Conservation (phyloP, 2,329 filamentous ascomycete species). For the Tolypocladium ophioglossoides region DNA sequence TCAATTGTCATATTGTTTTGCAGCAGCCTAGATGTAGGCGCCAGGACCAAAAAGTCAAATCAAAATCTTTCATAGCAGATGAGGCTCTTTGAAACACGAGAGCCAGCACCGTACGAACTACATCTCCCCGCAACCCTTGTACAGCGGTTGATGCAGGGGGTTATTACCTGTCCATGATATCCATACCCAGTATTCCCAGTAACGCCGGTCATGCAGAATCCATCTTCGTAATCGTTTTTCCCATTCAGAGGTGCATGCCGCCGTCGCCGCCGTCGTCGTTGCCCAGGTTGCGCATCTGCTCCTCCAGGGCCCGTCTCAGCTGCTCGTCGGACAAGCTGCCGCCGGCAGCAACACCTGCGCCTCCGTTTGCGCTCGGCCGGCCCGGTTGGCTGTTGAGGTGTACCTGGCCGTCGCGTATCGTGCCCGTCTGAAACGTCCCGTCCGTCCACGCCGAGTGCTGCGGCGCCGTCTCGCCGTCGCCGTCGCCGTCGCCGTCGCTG, state of each 20-base stretch:
- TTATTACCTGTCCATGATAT: not conserved
- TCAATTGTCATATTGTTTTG: not conserved
- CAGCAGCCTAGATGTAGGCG: not conserved
- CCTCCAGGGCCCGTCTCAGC: slow-evolving; percentile 43
- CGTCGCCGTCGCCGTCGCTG: slow-evolving; percentile 1
- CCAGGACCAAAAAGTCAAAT: not conserved
- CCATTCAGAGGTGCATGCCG: slow-evolving; percentile 48
- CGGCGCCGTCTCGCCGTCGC: not conserved
- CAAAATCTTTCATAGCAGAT: not conserved
- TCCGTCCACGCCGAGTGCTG: slow-evolving; percentile 44
- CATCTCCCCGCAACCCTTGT: not conserved
- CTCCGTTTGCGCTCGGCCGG: slow-evolving; percentile 4
- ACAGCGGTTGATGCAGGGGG: too few relatives aligned
- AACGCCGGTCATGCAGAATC: slow-evolving; percentile 1
- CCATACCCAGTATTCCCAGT: not conserved
- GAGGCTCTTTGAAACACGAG: not conserved
- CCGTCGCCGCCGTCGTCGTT: slow-evolving; percentile 29
- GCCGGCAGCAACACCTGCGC: slow-evolving; percentile 13
- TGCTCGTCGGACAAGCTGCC: slow-evolving; percentile 49
- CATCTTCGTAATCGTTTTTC: not conserved
- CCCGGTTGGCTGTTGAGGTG: slow-evolving; percentile 26
- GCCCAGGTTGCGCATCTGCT: slow-evolving; percentile 36
- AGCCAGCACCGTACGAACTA: not conserved
- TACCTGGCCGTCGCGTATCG: slow-evolving; percentile 39
- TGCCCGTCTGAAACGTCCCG: slow-evolving; percentile 53